Conservation (phyloP, 768 basidiomycete species). For the Serpula lacrymans region DNA sequence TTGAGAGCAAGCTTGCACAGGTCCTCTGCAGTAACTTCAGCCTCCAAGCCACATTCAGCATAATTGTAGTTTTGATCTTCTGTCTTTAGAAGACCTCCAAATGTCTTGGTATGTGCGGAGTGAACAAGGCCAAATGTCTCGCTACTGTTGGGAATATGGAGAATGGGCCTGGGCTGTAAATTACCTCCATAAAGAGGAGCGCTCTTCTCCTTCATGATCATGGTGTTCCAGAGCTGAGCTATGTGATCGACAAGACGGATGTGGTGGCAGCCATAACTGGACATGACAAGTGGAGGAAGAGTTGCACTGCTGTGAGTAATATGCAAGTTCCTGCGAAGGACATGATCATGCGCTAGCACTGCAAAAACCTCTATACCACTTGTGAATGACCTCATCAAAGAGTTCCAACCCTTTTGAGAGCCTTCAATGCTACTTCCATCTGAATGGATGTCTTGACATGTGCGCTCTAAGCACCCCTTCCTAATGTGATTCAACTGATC, state of each 20-base stretch:
- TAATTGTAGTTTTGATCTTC: too few relatives aligned
- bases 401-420: conserved; percentile 27
- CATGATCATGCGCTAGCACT: conserved; percentile 16
- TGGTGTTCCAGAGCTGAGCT: conserved; percentile 14
- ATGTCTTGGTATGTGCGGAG: conserved; percentile 1
- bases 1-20: too few relatives aligned
- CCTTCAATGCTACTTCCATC: conserved; percentile 29
- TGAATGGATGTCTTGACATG: conserved; percentile 14
- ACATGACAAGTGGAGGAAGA: conserved; percentile 6
- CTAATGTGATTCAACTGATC: conserved; percentile 25
- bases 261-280: conserved; percentile 22
- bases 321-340: conserved; percentile 17
- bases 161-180: too few relatives aligned
- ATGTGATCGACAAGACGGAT: conserved; percentile 14
- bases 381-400: conserved; percentile 13
- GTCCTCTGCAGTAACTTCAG: too few relatives aligned
- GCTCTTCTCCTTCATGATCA: not conserved
- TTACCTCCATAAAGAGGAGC: too few relatives aligned
- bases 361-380: conserved; percentile 19
- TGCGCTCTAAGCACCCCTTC: conserved; percentile 23
- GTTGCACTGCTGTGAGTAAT: conserved; percentile 1
- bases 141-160: too few relatives aligned
- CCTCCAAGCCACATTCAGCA: too few relatives aligned
- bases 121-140: conserved; percentile 10
- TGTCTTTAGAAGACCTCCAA: conserved; percentile 1